A percentile compares a stretch with the other conserved stretches of the same genome.
These are phyloP conservation scores for Microglena sp. DNA, from an alignment of 139 green algal genomes.

Conservation along the genomic window DNA sequence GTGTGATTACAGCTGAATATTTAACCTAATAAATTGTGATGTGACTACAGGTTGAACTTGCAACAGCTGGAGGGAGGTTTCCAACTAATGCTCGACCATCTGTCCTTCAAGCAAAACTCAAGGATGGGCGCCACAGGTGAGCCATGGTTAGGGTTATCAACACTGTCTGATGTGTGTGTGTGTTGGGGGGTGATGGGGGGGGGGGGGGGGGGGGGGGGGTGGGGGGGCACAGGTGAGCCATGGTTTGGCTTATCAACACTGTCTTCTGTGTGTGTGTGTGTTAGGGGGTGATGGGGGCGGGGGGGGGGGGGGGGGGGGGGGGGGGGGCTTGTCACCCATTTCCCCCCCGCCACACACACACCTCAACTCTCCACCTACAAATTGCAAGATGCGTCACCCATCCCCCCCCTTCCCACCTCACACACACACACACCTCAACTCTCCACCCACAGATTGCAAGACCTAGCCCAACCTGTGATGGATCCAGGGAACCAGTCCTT, in stretches of 20 bases:
- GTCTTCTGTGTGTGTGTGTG: background rate
- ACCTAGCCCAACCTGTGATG: constrained; percentile 15
- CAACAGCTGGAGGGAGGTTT: constrained; percentile 13
- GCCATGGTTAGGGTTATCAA: background rate
- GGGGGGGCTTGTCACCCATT: background rate
- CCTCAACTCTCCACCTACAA: background rate
- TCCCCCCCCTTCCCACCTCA: background rate
- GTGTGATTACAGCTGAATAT: too few relatives aligned
- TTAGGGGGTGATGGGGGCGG: background rate
- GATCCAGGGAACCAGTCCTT: constrained; percentile 31
- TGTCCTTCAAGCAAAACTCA: constrained; percentile 35
- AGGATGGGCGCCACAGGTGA: constrained; percentile 27
- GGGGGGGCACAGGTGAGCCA: background rate
- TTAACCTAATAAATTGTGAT: too few relatives aligned
- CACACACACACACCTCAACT: background rate
- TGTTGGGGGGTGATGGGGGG: background rate
- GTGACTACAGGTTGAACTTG: constrained; percentile 30
- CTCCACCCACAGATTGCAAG: constrained; percentile 12
- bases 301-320: background rate
- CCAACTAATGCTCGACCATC: constrained; percentile 17
- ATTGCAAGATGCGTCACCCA: background rate
- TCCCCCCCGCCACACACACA: background rate
- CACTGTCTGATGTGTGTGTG: background rate
- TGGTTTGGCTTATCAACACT: background rate
- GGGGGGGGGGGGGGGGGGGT: background rate